Evolutionary conservation across 2,329 filamentous ascomycete genomes (phyloP), one percentile per base, ranked within the genome.

Genomic region (Ascochyta lentis): DNA sequence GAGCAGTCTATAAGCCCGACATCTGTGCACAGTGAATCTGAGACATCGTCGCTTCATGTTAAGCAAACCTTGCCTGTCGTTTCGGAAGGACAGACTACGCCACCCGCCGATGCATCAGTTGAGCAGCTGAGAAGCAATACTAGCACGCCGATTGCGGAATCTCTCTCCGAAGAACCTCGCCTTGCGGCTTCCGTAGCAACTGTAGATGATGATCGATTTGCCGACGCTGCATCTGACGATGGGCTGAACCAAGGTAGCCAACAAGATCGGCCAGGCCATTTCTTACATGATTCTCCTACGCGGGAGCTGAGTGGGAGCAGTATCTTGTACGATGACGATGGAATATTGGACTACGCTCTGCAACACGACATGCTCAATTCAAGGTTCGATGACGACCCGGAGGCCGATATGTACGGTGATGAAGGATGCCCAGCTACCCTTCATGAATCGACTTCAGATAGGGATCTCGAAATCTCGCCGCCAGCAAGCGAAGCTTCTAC

Each of bases 181-280:
- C 44, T 57, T 35, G 53, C 59, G 15, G 62, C 61, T 6, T 77
- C 74, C 8, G 41, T 64, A 5, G 64, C 69, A 19, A 75, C 73
- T 22, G 67, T 66, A 27, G 77, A 78, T 49, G 73, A 76, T 35
- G 76, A 78, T 54, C 63, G 75, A 19, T 78, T 78, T 62, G 75
- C 77, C 19, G 76, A 80, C 63, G 76, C 76, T 35, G 65, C 61
- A 19, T 75, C 74, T n/a, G 73, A 77, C 19, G 70, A 76, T 23
- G 69, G 70, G 1, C 35, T 66, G 31, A 58, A 63, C 31, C 58
- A 52, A 8, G 61, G 46, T 35, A 58, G 47, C 8, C 52, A 61
- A 35, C 45, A 39, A 26, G 44, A 56, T 16, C 58, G 49, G 12
- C 34, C 37, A n/a, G 29, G 27, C 34, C 60, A 58, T 15, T 59